These are phyloP conservation scores for Hypoxylon sp. DNA, from an alignment of 2,329 filamentous ascomycete genomes.

Conservation along the genomic window DNA sequence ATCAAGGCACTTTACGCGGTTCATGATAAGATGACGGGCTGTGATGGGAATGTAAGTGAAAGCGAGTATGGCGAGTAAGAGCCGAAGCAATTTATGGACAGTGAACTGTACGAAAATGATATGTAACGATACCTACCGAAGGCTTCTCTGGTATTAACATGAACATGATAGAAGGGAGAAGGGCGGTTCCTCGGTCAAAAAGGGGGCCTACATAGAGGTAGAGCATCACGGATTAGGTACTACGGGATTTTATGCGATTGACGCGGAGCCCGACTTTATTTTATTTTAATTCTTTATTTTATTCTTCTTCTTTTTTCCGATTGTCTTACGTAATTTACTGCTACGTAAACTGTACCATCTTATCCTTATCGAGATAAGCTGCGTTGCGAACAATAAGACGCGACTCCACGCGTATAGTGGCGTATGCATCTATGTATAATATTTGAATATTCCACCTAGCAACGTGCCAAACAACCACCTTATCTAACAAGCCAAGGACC, in stretches of 20 bases:
- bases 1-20: slow-evolving; percentile 57
- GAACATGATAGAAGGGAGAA: no score
- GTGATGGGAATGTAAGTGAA: slow-evolving; percentile 42
- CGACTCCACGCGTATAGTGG: slow-evolving; percentile 24
- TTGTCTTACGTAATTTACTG: no score
- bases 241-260: no score
- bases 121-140: not conserved
- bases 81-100: not conserved
- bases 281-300: slow-evolving; percentile 9
- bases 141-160: no score
- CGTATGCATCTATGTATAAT: not conserved
- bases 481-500: no score
- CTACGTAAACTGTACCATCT: no score
- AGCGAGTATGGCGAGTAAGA: slow-evolving; percentile 46
- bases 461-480: no score
- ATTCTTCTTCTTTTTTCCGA: not conserved
- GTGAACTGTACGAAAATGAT: not conserved
- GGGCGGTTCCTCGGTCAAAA: no score
- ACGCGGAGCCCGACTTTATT: no score
- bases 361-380: not conserved
- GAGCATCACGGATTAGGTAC: no score
- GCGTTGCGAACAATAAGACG: slow-evolving; percentile 10
- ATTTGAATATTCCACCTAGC: not conserved
- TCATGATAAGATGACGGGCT: slow-evolving; percentile 51
- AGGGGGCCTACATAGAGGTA: no score